Base-by-base conservation (phyloP, 1,284 basidiomycete species). In the Cutaneotrichosporon cavernicola region DNA sequence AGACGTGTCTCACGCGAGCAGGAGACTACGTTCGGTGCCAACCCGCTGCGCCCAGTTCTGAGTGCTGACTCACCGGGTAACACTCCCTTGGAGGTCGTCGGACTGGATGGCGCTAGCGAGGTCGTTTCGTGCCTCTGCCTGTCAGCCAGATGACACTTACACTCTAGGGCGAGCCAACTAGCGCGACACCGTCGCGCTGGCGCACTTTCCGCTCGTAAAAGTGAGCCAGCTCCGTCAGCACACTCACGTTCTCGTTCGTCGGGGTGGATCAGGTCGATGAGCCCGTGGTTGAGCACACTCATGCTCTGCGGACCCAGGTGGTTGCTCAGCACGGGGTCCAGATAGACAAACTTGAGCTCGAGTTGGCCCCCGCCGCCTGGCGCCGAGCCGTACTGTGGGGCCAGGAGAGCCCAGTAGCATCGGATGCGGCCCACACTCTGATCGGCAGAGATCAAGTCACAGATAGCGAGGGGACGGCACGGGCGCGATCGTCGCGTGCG, bases 241-340 rank as follows among this genome's bases (percentile, higher is more conserved):
- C 10, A 78, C 79, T 72, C 70, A 65, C 89, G 89, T 1, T 86
- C 84, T 65, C 89, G 86, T 74, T 97, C 95, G 63, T 91, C 90
- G 30, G 92, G 92, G 74, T 97, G 93, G 50, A 97, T 90, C 75
- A 92, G 95, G 63, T 88, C 85, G 66, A 97, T 84, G 49, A 97
- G 84, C 22, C 88, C 87, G 71, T 87, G 87, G 61, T 90, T 90
- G 68, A 92, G 81, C 75, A 97, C 84, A 22, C 80, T 72, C 31
- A 85, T 80, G 0, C 88, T 87, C 79, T 93, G 88, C 60, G 86
- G 84, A 30, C 85, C 87, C 72, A 97, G 87, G 79, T 96, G 92
- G 66, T 76, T 80, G 30, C 87, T 83, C 65, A 97, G 84, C 62
- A 92, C 87, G 58, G 94, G 95, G 82, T 97, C 95, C 69, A 93